Evolutionary conservation across 495 filamentous ascomycete genomes (phyloP).

Genomic region (Daldinia decipiens): DNA sequence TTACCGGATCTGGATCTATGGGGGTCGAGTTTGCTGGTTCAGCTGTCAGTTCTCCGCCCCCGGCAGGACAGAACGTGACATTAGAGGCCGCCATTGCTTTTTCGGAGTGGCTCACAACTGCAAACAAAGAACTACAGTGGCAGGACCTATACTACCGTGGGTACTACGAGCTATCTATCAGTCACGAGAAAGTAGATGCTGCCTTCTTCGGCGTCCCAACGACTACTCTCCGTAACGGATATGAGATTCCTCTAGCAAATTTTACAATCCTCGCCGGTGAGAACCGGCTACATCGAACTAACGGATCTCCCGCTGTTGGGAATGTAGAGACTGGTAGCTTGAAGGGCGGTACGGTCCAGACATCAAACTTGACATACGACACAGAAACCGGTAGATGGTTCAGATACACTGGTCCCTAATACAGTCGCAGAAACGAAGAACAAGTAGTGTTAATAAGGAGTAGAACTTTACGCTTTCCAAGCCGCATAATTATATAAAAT

Average conservation of each 20-base stretch:
- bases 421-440: background rate
- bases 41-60: constrained; percentile 64
- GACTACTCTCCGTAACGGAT: constrained; percentile 53
- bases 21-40: constrained; percentile 72
- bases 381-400: constrained; percentile 55
- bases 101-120: constrained; percentile 57
- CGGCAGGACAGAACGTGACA: constrained; percentile 61
- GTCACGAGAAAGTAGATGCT: constrained; percentile 61
- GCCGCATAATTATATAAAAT: background rate
- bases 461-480: background rate
- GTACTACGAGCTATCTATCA: constrained; percentile 65
- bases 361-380: constrained; percentile 60
- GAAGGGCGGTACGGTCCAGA: constrained; percentile 56
- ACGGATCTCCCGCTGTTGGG: constrained; percentile 58
- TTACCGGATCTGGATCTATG: constrained; percentile 64
- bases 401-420: constrained; percentile 30
- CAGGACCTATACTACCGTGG: constrained; percentile 71
- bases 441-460: background rate
- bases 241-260: constrained; percentile 67
- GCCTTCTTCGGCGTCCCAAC: constrained; percentile 66
- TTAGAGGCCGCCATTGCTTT: constrained; percentile 54
- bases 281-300: constrained; percentile 60
- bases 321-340: constrained; percentile 57
- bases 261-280: constrained; percentile 67
- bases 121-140: constrained; percentile 69